Conservation (phyloP, 2,329 filamentous ascomycete species). For the Aspergillus floridensis region DNA sequence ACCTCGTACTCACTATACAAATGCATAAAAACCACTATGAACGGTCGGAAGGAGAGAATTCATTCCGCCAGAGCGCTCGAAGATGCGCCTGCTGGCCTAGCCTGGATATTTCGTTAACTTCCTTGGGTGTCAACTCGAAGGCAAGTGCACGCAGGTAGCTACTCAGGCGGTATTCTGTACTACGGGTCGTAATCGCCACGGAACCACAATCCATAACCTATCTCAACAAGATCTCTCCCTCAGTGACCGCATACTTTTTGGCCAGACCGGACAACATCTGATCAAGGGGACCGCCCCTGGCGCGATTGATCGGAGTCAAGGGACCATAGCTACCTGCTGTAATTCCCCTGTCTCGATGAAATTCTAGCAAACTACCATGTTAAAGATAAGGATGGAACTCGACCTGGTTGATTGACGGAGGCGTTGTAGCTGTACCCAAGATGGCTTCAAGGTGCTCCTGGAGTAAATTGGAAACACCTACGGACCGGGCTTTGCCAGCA, state of each 20-base stretch:
- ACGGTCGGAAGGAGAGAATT: conserved; percentile 47
- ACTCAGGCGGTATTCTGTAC: conserved; percentile 58
- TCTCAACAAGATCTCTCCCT: conserved; percentile 56
- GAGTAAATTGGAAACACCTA: conserved; percentile 63
- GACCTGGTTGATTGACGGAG: conserved; percentile 40
- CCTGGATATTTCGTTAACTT: conserved; percentile 54
- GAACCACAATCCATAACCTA: conserved; percentile 62
- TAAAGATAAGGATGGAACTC: conserved; percentile 49
- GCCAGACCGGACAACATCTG: conserved; percentile 50
- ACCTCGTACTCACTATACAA: neutral
- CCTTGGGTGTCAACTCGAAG: conserved; percentile 59
- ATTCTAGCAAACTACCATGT: conserved; percentile 41
- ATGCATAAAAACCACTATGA: conserved; percentile 16
- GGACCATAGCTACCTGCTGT: conserved; percentile 42
- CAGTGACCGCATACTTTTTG: conserved; percentile 61
- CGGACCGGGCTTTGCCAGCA: conserved; percentile 58
- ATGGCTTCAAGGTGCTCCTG: conserved; percentile 55
- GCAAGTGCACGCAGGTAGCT: conserved; percentile 56
- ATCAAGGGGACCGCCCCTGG: conserved; percentile 56
- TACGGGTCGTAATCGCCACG: conserved; percentile 59
- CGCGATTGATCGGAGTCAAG: conserved; percentile 53
- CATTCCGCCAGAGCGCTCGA: conserved; percentile 52
- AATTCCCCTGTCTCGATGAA: conserved; percentile 44
- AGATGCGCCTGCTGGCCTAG: conserved; percentile 51
- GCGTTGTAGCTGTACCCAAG: conserved; percentile 42